Evolutionary conservation across 1,284 basidiomycete genomes (phyloP).

Genomic region (Boletellus sp.): DNA sequence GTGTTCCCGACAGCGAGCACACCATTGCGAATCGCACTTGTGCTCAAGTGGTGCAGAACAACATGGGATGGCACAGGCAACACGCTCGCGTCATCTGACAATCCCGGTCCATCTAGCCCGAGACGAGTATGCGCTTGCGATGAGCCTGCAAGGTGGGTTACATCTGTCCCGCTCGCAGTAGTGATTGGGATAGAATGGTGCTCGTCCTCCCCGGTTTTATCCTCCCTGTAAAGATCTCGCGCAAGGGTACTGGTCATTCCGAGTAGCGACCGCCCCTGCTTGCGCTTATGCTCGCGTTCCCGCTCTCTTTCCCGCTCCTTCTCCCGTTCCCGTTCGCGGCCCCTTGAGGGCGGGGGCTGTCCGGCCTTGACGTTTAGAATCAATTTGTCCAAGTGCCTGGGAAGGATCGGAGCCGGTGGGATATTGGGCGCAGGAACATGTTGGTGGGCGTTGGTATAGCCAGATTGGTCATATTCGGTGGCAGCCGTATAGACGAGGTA

Average conservation of each 20-base stretch:
- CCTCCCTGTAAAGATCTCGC: slow-evolving; percentile 28
- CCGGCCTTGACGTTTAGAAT: slow-evolving; percentile 73
- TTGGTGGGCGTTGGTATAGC: slow-evolving; percentile 16
- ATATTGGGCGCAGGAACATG: slow-evolving; percentile 65
- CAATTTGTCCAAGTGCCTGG: slow-evolving; percentile 90
- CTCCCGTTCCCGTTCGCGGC: slow-evolving; percentile 34
- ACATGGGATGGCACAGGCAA: slow-evolving; percentile 93
- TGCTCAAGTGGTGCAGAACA: slow-evolving; percentile 93
- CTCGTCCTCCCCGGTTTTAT: slow-evolving; percentile 21
- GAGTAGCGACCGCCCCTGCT: slow-evolving; percentile 32
- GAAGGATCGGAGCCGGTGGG: slow-evolving; percentile 82
- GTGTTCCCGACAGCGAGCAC: slow-evolving; percentile 93
- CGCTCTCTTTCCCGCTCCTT: slow-evolving; percentile 31
- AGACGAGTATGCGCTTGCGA: slow-evolving; percentile 25
- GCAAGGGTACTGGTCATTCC: slow-evolving; percentile 28
- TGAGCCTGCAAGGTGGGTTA: slow-evolving; percentile 27
- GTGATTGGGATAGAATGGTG: slow-evolving; percentile 32
- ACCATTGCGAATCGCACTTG: slow-evolving; percentile 92
- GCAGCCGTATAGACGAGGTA: slow-evolving; percentile 52
- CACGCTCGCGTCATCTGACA: slow-evolving; percentile 89
- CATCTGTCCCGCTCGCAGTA: slow-evolving; percentile 35
- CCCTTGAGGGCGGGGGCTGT: slow-evolving; percentile 30
- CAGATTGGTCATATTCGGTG: slow-evolving; percentile 28
- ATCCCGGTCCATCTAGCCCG: slow-evolving; percentile 38
- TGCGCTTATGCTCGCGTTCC: slow-evolving; percentile 31